Conservation (phyloP, 345 rosid genomes). For the Hibiscus syriacus region DNA sequence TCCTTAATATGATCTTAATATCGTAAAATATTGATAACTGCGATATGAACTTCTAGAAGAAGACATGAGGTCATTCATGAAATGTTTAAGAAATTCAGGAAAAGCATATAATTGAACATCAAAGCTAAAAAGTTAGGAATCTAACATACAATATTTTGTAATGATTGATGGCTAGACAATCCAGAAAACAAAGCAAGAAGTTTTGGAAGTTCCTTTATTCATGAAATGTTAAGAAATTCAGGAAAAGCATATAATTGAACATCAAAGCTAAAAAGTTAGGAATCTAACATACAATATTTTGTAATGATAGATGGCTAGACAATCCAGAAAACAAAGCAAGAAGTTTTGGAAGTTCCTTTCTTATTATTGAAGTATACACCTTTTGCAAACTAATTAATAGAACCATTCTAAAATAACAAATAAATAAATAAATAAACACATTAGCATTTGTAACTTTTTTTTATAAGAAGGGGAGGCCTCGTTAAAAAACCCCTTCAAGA, state of each 20-base stretch:
- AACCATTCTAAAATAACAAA: constrained; percentile 46
- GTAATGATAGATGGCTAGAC: constrained; percentile 60
- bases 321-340: constrained; percentile 59
- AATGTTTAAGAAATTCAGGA: not conserved
- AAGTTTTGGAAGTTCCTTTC: constrained; percentile 84
- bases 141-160: constrained; percentile 69
- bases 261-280: constrained; percentile 2
- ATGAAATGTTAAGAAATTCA: no score
- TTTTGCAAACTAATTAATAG: constrained; percentile 69
- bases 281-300: constrained; percentile 57
- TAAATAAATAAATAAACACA: constrained; percentile 5
- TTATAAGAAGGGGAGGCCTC: no score
- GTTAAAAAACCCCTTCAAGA: no score
- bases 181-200: constrained; percentile 66
- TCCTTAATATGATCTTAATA: not conserved
- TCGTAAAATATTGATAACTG: not conserved
- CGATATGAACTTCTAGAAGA: not conserved
- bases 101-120: not conserved
- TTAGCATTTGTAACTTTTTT: constrained; percentile 2
- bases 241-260: not conserved
- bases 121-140: constrained; percentile 4
- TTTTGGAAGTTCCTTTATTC: constrained; percentile 81
- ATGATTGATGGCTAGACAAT: constrained; percentile 52
- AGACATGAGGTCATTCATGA: not conserved
- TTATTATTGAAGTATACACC: constrained; percentile 68